Conservation (phyloP, 495 filamentous ascomycete species). For the Penicillium daleae region DNA sequence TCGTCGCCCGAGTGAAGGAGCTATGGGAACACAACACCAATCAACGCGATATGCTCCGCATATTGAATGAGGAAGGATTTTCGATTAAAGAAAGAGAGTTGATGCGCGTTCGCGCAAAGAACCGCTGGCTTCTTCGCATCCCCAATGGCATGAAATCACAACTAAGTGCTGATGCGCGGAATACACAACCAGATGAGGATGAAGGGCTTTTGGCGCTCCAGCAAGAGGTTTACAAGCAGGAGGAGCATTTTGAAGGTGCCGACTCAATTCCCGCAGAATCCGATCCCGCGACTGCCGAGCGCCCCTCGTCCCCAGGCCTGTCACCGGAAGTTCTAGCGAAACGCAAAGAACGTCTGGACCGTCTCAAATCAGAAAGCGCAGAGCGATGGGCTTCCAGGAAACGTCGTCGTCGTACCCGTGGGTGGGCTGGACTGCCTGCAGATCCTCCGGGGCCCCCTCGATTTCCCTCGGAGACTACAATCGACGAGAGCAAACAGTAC, state of each 20-base stretch:
- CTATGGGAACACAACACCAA: slow-evolving; percentile 74
- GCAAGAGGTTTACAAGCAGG: slow-evolving; percentile 47
- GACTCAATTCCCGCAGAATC: slow-evolving; percentile 28
- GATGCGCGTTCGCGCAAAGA: slow-evolving; percentile 64
- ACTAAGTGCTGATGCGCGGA: slow-evolving; percentile 21
- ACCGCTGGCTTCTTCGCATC: slow-evolving; percentile 65
- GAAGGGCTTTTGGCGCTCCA: slow-evolving; percentile 46
- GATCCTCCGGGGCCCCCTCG: slow-evolving; percentile 76
- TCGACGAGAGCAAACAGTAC: slow-evolving; percentile 76
- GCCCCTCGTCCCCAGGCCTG: slow-evolving; percentile 41
- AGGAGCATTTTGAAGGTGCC: slow-evolving; percentile 31
- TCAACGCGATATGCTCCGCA: slow-evolving; percentile 73
- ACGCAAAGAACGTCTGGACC: slow-evolving; percentile 58
- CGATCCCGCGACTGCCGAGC: slow-evolving; percentile 10
- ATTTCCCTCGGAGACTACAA: slow-evolving; percentile 79
- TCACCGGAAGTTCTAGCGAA: slow-evolving; percentile 58
- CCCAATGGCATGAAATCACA: slow-evolving; percentile 59
- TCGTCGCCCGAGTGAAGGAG: slow-evolving; percentile 70
- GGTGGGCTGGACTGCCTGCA: slow-evolving; percentile 71
- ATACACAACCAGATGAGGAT: slow-evolving; percentile 40
- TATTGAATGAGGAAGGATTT: slow-evolving; percentile 71
- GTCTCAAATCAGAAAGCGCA: slow-evolving; percentile 64
- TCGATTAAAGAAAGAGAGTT: slow-evolving; percentile 71
- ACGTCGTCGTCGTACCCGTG: slow-evolving; percentile 70
- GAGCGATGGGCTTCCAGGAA: slow-evolving; percentile 68